phyloP scores from a whole-genome alignment of 2,329 filamentous ascomycete species.

The Trichoderma atroviride region DNA sequence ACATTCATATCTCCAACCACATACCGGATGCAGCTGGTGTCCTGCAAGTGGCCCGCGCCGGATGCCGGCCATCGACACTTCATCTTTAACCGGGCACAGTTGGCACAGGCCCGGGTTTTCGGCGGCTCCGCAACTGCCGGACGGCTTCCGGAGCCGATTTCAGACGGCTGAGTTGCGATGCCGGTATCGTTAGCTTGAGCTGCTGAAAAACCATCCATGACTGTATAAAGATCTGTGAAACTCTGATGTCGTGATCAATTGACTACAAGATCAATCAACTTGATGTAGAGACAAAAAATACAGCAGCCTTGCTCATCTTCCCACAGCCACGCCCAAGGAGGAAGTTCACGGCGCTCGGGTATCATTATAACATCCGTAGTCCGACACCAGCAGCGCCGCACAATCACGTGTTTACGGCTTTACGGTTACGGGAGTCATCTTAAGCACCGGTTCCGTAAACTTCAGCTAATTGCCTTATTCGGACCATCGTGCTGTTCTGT shows the following conservation, averaged over 20 bases:
- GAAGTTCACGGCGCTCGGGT: background rate
- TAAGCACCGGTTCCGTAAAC: background rate
- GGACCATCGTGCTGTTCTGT: background rate
- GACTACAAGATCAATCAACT: background rate
- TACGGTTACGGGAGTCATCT: slow-evolving; percentile 3
- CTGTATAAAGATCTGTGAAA: background rate
- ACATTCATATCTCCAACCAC: background rate
- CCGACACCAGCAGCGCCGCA: background rate
- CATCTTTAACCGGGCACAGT: slow-evolving; percentile 43
- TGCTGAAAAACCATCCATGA: background rate
- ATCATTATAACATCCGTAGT: slow-evolving; percentile 7
- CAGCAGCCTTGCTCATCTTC: background rate
- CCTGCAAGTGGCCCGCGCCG: slow-evolving; percentile 29
- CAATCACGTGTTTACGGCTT: background rate
- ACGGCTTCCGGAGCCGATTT: background rate
- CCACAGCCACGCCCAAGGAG: background rate
- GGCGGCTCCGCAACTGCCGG: background rate
- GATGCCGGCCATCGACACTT: slow-evolving; percentile 40
- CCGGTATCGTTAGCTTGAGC: background rate
- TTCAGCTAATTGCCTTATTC: background rate
- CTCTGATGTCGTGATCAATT: background rate
- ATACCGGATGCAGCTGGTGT: slow-evolving; percentile 37
- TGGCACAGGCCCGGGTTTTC: slow-evolving; percentile 38
- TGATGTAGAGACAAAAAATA: background rate
- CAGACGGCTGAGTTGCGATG: background rate